phyloP scores from a whole-genome alignment of 208 protist genomes.

The Acanthamoeba sp. region DNA sequence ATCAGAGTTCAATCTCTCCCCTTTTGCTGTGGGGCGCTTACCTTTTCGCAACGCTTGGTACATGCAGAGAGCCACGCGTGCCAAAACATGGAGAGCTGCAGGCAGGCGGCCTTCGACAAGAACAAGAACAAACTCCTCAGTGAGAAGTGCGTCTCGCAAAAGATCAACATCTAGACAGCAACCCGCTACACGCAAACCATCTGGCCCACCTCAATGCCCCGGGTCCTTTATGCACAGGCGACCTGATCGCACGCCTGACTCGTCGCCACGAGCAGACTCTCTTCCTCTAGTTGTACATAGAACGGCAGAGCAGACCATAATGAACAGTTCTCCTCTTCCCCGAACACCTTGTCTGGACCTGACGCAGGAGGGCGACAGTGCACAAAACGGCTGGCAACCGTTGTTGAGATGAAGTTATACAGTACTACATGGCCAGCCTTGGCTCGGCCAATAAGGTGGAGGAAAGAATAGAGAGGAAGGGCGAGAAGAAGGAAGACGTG shows the following conservation, averaged over 20 bases:
- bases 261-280: too few species aligned
- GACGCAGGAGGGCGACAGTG: not conserved
- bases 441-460: not conserved
- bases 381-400: not conserved
- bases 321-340: too few species aligned
- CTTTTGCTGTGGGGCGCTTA: too few species aligned
- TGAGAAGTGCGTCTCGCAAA: conserved; percentile 16
- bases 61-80: not conserved
- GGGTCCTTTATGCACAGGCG: too few species aligned
- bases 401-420: too few species aligned
- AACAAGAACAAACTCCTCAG: conserved; percentile 34
- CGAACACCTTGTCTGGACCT: too few species aligned
- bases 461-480: not conserved
- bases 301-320: too few species aligned
- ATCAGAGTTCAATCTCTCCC: not conserved
- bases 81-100: conserved; percentile 41
- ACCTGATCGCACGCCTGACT: too few species aligned
- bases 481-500: not conserved
- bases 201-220: too few species aligned
- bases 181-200: too few species aligned
- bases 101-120: conserved; percentile 10
- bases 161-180: not conserved
- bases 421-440: not conserved
- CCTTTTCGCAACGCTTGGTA: too few species aligned
- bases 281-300: too few species aligned